Base-by-base conservation (phyloP, 2,329 filamentous ascomycete species). In the Paecilomyces dactylethromorphus region DNA sequence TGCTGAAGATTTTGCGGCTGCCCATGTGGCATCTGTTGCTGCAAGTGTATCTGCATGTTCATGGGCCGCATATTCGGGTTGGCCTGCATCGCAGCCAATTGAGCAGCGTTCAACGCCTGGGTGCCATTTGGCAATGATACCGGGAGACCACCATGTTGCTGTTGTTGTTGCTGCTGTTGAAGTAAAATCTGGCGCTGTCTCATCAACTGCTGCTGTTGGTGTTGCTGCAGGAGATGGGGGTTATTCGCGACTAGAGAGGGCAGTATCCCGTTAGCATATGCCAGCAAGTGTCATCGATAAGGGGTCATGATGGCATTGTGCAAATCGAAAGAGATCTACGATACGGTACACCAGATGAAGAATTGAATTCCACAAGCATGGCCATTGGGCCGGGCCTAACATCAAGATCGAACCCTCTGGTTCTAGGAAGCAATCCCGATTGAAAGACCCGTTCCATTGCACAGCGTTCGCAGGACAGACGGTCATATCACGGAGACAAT, bases 171-270 rank as follows among this genome's bases (percentile, higher is more conserved):
- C 45, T 75, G 74, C 5, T 71, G 71, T 39, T 68, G 68, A 21
- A 66, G 62, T 55, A 69, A 66, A 60, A 69, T 64, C n/a, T 56
- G 63, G 49, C 65, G 66, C 35, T 68, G 67, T 35, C 66, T 62
- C 55, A 64, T 59, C 45, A 67, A 58, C 51, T 67, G 68, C 51
- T 72, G 70, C 22, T 72, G 69, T 10, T 45, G 39, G n/a, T 45
- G 39, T 33, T 79, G 78, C 56, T 81, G 79, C 54, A 78, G 65
- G 61, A 81, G 72, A 64, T 81, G 76, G 24, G 75, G 75, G 57
- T 78, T 78, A 56, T 72, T 74, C 29, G 73, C 65, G 59, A 75
- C 74, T 76, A 65, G 52, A 56, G 31, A 12, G 35, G n/a, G 33
- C n/a, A 39, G 13, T 54, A 18, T 22, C 31, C 45, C 33, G 53